Evolutionary conservation across 2,329 filamentous ascomycete species (phyloP), one percentile per base, ranked within the genome.

Genomic region (Colletotrichum tanaceti): DNA sequence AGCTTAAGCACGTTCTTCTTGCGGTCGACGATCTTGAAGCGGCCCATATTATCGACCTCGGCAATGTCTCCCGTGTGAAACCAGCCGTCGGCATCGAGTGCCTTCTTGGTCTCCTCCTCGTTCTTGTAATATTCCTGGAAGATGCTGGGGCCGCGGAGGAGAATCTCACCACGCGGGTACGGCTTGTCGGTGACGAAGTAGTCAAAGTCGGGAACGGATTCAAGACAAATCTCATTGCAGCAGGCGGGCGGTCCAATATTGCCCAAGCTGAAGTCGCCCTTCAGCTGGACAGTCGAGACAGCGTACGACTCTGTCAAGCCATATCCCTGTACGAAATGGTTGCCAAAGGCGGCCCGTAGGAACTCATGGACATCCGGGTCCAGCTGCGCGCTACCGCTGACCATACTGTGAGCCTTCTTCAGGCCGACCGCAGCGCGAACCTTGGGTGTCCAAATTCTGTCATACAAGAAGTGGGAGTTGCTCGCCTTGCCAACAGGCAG

Each of bases 1-100:
- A 99, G 89, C 87, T 99, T 99, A 77, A 99, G 89, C n/a, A 99
- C 93, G 81, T 98, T 98, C 91, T 99, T 99, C 82, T 94, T 91
- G 75, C 96, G 94, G 80, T 99, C 96, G 75, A 99, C 91, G 80
- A 99, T 97, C 80, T 89, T 90, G 84, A 98, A 91, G 70, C 94
- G 93, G 71, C 96, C 96, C 76, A 92, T 80, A 73, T 90, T 89
- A 79, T 99, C 96, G 28, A 99, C 85, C 72, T 90, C 88, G 76
- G 90, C 93, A 72, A 99, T 95, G 75, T 99, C 96, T 63, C 96
- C 96, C 0, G 94, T 98, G 78, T 92, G 92, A 87, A 99, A 98
- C 96, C 96, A 99, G 70, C 96, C 96, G 72, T 98, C 94, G 39
- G 90, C 84, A 10, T 95, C 93, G 53, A 98, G 84, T 0, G 90